Base-by-base conservation (phyloP, 176 grass and related monocot species). In the Saccharum spontaneum region DNA sequence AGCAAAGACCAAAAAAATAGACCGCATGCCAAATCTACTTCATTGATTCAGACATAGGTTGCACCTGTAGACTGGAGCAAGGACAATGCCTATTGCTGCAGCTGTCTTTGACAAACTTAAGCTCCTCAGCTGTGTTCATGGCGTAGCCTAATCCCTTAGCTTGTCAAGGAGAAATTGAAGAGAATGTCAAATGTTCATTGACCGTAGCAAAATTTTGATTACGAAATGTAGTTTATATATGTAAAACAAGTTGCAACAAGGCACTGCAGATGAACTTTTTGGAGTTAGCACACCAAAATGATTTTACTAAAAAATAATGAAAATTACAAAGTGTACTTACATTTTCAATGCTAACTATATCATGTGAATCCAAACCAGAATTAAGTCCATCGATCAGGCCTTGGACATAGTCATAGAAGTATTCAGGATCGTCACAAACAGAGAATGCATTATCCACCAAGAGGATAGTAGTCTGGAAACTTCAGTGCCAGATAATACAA, bases 121-220 rank as follows among this genome's bases (percentile, higher is more conserved):
- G 93, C 86, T 99, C 97, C 82, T 96, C 89, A 3, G 83, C 67
- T 76, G 90, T 99, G 84, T 96, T 99, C 86, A 96, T 91, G 75
- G 97, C 93, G 66, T 99, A 99, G 77, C 97, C 97, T 94, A 99
- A 89, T 70, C 93, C 93, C 75, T 99, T 99, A 70, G 87, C 97
- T 91, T 99, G 84, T 76, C 38, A 88, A 83, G 54, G 31, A 41
- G 81, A 84, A 67, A 41, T 67, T 67, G 57, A 24, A 81, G 10
- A 82, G 48, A 33, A 71, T 76, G 36, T 20, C n/a, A 82, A 82
- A 77, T 70, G 30, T 30, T 86, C 33, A 82, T 1, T 39, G 50
- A 80, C 30, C 46, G 15, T 5, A 38, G 17, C 31, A 80, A 26
- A 86, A 38, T 5, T 64, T 36, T 4, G 41, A 77, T 5, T 33